These are phyloP conservation scores for Fusarium virguliforme DNA, from an alignment of 2,329 filamentous ascomycete genomes.

Conservation along the genomic window DNA sequence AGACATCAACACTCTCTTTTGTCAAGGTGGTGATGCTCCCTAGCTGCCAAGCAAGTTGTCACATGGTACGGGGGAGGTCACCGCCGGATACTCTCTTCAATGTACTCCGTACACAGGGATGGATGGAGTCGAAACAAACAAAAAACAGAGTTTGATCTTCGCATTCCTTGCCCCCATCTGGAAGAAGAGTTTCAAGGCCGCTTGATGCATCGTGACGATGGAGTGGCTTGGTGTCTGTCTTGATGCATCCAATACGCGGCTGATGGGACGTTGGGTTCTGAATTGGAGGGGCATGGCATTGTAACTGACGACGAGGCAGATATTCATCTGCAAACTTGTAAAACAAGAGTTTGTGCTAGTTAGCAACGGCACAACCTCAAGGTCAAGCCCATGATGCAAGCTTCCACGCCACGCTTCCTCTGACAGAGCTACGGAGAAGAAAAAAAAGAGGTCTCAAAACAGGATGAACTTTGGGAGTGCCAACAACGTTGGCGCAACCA, in stretches of 20 bases:
- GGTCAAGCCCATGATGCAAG: neutral
- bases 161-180: slow-evolving; percentile 8
- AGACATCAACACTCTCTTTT: neutral
- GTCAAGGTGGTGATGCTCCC: neutral
- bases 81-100: neutral
- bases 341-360: neutral
- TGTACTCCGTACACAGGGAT: neutral
- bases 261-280: neutral
- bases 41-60: neutral
- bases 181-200: neutral
- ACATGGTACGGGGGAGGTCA: neutral
- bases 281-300: neutral
- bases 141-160: slow-evolving; percentile 7
- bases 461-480: neutral
- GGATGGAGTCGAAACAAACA: slow-evolving; percentile 8
- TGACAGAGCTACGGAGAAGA: neutral
- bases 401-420: slow-evolving; percentile 6
- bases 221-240: neutral
- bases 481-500: neutral
- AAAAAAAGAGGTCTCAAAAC: slow-evolving; percentile 5
- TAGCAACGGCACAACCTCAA: neutral
- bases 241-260: neutral
- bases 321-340: neutral
- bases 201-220: slow-evolving; percentile 5
- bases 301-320: slow-evolving; percentile 1